A percentile compares a stretch with the other conserved stretches of the same genome.
phyloP scores from a whole-genome alignment of 1,139 yeast genomes.

The Kodamaea derodonti region DNA sequence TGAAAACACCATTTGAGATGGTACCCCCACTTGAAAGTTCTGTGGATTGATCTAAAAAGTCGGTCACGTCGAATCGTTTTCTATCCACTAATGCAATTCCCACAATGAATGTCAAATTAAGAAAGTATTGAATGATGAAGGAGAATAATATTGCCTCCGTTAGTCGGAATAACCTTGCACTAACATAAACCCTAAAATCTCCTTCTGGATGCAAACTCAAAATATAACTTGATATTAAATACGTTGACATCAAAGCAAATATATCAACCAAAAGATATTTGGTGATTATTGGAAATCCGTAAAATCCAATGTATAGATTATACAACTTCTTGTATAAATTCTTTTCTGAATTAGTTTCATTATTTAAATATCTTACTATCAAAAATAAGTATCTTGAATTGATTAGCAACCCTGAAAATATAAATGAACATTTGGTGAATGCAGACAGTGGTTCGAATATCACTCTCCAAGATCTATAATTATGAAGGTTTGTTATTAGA shows the following conservation, averaged over 20 bases:
- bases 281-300: slow-evolving; percentile 19
- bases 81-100: slow-evolving; percentile 67
- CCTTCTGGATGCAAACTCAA: slow-evolving; percentile 18
- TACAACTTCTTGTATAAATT: slow-evolving; percentile 24
- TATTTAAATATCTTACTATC: slow-evolving; percentile 20
- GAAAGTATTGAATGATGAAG: slow-evolving; percentile 49
- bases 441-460: slow-evolving; percentile 29
- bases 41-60: slow-evolving; percentile 28
- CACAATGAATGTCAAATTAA: slow-evolving; percentile 61
- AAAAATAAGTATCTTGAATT: slow-evolving; percentile 31
- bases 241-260: slow-evolving; percentile 8
- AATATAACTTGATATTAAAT: slow-evolving; percentile 12
- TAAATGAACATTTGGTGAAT: slow-evolving; percentile 23
- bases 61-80: slow-evolving; percentile 58
- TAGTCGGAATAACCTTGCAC: slow-evolving; percentile 15
- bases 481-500: slow-evolving; percentile 17
- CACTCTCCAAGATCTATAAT: slow-evolving; percentile 24
- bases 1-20: not conserved
- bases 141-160: slow-evolving; percentile 27
- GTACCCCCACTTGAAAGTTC: slow-evolving; percentile 3
- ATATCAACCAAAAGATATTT: slow-evolving; percentile 17
- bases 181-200: slow-evolving; percentile 16
- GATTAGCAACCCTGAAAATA: slow-evolving; percentile 25
- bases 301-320: slow-evolving; percentile 20
- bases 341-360: slow-evolving; percentile 12